Evolutionary conservation across 306 rosid species (phyloP), one percentile per base, ranked within the genome.

Genomic region (Coriaria nepalensis): DNA sequence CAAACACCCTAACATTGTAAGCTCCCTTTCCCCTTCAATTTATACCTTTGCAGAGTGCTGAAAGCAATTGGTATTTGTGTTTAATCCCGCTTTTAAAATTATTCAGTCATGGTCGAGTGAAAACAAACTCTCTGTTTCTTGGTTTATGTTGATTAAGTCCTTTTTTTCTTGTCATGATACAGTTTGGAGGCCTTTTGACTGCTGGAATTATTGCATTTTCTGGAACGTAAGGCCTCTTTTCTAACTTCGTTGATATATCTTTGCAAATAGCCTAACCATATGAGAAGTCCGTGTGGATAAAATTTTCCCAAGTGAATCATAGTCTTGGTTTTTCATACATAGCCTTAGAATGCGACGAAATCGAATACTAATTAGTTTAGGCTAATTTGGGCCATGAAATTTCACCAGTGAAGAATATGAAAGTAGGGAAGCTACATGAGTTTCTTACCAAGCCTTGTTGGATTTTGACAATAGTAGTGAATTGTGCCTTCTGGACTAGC

Each of bases 161-260:
- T n/a, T 41, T 47, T 11, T 55, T 12, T 43, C 38, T 43, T 43
- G 11, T 57, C 37, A 41, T 52, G 57, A 43, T 59, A 62, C 81
- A 90, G 98, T 90, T 81, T 68, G 98, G 98, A 65, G 83, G 92
- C 50, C 87, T 90, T 60, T 65, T 90, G 60, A 77, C 94, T 7
- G 34, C 95, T 53, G 98, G 95, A 12, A 75, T 85, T 61, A 37
- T 90, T 13, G 85, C 85, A 43, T 90, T 90, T 76, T 85, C 98
- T 8, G 95, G 98, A 53, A 66, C 95, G 94, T 85, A 79, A 77
- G 98, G 63, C 56, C 36, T 52, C 8, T 40, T 37, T 53, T 63
- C 54, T 32, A 14, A 5, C 44, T 40, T 8, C 34, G 42, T 35
- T 59, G 33, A 4, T 3, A 36, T 45, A 5, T 7, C 44, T 56